These are phyloP conservation scores for Posidonia oceanica DNA, from an alignment of 116 monocot genomes.

Conservation along the genomic window DNA sequence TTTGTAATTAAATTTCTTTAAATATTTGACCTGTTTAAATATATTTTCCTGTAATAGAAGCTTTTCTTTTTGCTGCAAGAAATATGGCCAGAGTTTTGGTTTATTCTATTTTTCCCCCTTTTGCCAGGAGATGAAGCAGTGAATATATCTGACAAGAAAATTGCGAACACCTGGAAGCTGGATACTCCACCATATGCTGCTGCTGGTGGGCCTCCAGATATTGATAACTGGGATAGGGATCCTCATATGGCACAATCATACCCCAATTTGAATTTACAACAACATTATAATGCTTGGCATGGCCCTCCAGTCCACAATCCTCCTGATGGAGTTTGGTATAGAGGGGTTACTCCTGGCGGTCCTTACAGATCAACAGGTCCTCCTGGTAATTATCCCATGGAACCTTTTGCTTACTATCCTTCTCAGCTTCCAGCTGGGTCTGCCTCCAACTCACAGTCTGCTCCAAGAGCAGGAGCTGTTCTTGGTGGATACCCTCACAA, in stretches of 20 bases:
- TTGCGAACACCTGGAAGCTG: conserved; percentile 19
- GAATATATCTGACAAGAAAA: conserved; percentile 15
- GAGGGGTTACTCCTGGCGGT: conserved; percentile 38
- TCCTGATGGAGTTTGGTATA: conserved; percentile 52
- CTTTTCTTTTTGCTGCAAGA: too few relatives aligned
- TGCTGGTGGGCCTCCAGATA: conserved; percentile 12
- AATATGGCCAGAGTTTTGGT: too few relatives aligned
- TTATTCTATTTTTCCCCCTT: too few relatives aligned
- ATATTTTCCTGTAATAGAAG: too few relatives aligned
- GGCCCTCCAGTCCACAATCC: conserved; percentile 29
- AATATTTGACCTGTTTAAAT: too few relatives aligned
- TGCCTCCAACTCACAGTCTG: conserved; percentile 24
- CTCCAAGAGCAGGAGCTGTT: conserved; percentile 25
- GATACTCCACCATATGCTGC: conserved; percentile 15
- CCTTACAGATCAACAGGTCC: conserved; percentile 39
- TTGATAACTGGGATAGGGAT: conserved; percentile 33
- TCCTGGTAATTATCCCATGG: conserved; percentile 41
- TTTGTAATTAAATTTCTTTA: too few relatives aligned
- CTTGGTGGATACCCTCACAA: conserved; percentile 29
- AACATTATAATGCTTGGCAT: conserved; percentile 49
- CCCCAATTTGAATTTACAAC: conserved; percentile 21
- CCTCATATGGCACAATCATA: conserved; percentile 20
- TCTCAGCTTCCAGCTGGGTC: conserved; percentile 26
- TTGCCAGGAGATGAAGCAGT: conserved; percentile 23
- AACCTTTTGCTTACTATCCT: conserved; percentile 44